Conservation (phyloP, 2,329 filamentous ascomycete genomes). For the Hymenotorrendiella dingleyae region DNA sequence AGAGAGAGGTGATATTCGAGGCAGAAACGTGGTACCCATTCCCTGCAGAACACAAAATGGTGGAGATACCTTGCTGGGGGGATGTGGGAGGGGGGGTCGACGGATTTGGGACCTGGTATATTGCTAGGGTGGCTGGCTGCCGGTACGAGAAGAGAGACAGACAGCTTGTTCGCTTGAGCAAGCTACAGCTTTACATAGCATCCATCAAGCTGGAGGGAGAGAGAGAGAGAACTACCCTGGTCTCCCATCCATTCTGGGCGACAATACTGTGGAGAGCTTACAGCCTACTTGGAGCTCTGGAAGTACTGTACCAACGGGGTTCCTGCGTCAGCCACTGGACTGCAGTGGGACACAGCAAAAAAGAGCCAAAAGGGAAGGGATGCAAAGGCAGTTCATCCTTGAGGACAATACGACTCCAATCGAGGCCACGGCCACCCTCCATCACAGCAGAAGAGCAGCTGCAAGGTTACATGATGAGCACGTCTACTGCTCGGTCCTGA, state of each 20-base stretch:
- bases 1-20: conserved; percentile 1
- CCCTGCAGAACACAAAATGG: conserved; percentile 3
- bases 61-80: background rate
- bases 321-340: no score
- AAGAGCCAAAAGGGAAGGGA: no score
- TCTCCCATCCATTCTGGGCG: background rate
- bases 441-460: no score
- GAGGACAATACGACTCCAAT: no score
- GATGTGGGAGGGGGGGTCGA: background rate
- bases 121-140: background rate
- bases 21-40: conserved; percentile 11
- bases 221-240: background rate
- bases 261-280: background rate
- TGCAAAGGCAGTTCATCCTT: no score
- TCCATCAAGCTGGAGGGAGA: background rate
- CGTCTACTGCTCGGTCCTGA: no score
- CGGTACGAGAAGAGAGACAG: background rate
- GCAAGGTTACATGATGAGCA: no score
- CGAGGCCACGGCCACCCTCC: no score
- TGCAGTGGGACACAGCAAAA: no score
- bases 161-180: background rate
- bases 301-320: no score
- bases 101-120: no score
- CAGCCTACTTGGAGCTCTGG: no score
- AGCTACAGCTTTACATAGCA: background rate